Evolutionary conservation across 2,329 filamentous ascomycete genomes (phyloP).

Genomic region (Xylariaceae sp.): DNA sequence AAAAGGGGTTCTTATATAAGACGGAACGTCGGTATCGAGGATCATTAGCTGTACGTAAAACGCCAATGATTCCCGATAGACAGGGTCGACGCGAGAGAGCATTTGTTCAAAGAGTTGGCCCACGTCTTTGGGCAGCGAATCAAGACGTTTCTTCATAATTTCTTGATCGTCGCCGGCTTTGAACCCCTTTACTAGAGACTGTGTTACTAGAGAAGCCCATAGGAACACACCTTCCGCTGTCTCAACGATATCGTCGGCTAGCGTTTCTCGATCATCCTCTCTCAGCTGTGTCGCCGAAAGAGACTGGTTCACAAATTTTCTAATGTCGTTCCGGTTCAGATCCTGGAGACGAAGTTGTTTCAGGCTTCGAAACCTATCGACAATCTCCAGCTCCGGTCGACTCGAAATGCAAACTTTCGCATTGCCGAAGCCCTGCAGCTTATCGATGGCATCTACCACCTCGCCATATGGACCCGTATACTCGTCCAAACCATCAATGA

Average conservation of each 20-base stretch:
- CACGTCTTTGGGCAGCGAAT: slow-evolving; percentile 1
- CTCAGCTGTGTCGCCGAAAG: not conserved
- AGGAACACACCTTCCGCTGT: slow-evolving; percentile 10
- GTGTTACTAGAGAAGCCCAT: slow-evolving; percentile 12
- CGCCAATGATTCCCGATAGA: slow-evolving; percentile 4
- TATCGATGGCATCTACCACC: not conserved
- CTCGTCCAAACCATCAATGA: slow-evolving; percentile 15
- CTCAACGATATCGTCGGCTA: not conserved
- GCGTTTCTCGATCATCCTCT: not conserved
- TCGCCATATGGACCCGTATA: not conserved
- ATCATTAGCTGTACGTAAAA: slow-evolving; percentile 5
- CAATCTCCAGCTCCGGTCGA: slow-evolving; percentile 3
- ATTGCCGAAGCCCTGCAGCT: not conserved
- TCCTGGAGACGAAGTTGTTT: slow-evolving; percentile 11
- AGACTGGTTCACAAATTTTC: not conserved
- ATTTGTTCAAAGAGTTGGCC: slow-evolving; percentile 8
- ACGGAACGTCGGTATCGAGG: not conserved
- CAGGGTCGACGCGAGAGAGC: not conserved
- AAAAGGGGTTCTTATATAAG: too few relatives aligned
- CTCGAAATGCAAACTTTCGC: slow-evolving; percentile 12
- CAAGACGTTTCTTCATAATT: slow-evolving; percentile 2
- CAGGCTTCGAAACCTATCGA: not conserved
- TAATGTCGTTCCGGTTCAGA: slow-evolving; percentile 6
- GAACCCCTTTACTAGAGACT: slow-evolving; percentile 1
- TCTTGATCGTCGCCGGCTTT: slow-evolving; percentile 2